These are phyloP conservation scores for Biscogniauxia marginata DNA, from an alignment of 2,329 filamentous ascomycete species.

Conservation along the genomic window DNA sequence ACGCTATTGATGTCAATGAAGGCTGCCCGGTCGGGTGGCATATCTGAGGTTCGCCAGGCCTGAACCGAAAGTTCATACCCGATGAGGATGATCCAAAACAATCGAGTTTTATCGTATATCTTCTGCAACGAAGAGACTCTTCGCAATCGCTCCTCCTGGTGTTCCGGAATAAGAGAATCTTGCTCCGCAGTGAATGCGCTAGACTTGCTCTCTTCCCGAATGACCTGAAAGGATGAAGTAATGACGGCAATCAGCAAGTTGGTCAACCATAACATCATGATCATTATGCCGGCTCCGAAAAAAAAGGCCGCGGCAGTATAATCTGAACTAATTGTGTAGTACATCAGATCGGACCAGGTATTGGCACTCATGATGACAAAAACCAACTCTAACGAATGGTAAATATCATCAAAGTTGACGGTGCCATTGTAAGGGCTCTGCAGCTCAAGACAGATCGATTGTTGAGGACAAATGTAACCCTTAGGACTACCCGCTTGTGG, in stretches of 20 bases:
- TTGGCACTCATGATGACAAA: slow-evolving; percentile 99
- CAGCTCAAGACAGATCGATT: slow-evolving; percentile 80
- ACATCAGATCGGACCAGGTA: slow-evolving; percentile 93
- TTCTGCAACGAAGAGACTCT: slow-evolving; percentile 58
- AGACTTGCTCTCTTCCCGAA: slow-evolving; percentile 90
- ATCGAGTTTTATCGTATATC: slow-evolving; percentile 70
- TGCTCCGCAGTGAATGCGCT: slow-evolving; percentile 87
- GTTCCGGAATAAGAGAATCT: slow-evolving; percentile 39
- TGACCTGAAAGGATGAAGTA: slow-evolving; percentile 97
- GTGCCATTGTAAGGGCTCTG: slow-evolving; percentile 79
- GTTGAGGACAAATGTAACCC: slow-evolving; percentile 82
- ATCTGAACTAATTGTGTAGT: slow-evolving; percentile 88
- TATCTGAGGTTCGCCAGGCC: slow-evolving; percentile 71
- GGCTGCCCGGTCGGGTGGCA: slow-evolving; percentile 57
- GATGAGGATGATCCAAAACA: slow-evolving; percentile 80
- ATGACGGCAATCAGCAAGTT: slow-evolving; percentile 96
- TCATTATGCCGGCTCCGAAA: slow-evolving; percentile 72
- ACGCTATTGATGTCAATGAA: slow-evolving; percentile 75
- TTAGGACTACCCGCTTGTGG: slow-evolving; percentile 61
- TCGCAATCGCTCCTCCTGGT: slow-evolving; percentile 41
- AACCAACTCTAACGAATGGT: slow-evolving; percentile 87
- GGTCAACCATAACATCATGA: slow-evolving; percentile 94
- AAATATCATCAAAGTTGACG: slow-evolving; percentile 91
- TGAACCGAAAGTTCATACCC: slow-evolving; percentile 77
- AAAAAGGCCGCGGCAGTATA: slow-evolving; percentile 84